Conservation (phyloP, 352 stramenopile species). For the Discostella stelligera region DNA sequence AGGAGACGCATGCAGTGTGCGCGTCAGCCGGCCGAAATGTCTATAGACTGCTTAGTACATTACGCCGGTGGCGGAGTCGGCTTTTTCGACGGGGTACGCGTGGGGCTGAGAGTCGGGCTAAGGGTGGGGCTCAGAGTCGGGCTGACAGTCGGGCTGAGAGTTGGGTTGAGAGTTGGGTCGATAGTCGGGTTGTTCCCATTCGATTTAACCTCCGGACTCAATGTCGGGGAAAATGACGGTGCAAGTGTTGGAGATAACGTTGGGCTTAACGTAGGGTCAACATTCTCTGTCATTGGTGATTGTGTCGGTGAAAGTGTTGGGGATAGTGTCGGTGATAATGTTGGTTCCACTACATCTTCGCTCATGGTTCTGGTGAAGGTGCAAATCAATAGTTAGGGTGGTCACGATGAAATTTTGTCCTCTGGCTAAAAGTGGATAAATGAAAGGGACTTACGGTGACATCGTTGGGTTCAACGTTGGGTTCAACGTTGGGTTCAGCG, state of each 20-base stretch:
- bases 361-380: too few species aligned
- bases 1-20: neutral
- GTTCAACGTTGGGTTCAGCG: neutral
- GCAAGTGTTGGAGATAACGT: neutral
- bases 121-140: neutral
- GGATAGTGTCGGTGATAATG: conserved; percentile 1
- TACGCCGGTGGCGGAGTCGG: too few species aligned
- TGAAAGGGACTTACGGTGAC: too few species aligned
- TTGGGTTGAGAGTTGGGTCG: neutral
- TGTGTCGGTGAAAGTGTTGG: conserved; percentile 5
- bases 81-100: neutral
- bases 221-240: neutral
- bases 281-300: neutral
- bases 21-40: neutral
- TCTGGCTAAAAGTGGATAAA: too few species aligned
- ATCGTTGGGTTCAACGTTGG: neutral
- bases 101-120: neutral
- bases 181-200: neutral
- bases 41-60: neutral
- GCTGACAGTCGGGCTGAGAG: neutral
- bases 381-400: too few species aligned
- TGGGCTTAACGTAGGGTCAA: neutral
- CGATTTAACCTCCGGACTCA: neutral
- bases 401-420: too few species aligned
- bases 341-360: neutral